phyloP scores from a whole-genome alignment of 2,329 filamentous ascomycete genomes.

The Phyllosticta citribraziliensis region DNA sequence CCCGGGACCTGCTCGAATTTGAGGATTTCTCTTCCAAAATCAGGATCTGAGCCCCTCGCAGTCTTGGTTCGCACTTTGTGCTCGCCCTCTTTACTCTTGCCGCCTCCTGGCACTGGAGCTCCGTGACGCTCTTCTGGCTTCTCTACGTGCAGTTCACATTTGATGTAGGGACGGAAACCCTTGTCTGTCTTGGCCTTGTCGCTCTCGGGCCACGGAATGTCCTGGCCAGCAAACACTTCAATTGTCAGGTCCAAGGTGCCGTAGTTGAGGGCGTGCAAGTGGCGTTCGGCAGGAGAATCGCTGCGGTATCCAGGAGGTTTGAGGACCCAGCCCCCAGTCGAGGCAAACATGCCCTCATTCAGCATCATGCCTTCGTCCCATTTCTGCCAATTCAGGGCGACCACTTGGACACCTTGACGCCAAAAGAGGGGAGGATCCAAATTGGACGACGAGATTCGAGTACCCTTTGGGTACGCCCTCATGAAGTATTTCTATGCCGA shows the following conservation, averaged over 20 bases:
- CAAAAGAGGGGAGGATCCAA: constrained; percentile 77
- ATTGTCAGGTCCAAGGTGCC: constrained; percentile 58
- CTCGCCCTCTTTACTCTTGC: constrained; percentile 44
- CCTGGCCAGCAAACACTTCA: constrained; percentile 66
- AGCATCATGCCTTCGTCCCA: constrained; percentile 93
- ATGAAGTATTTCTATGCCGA: constrained; percentile 55
- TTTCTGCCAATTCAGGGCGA: constrained; percentile 89
- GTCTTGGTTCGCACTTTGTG: constrained; percentile 38
- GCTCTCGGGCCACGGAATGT: constrained; percentile 57
- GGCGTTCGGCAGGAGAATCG: constrained; percentile 23
- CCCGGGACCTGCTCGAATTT: constrained; percentile 33
- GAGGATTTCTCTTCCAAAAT: constrained; percentile 36
- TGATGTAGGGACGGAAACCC: constrained; percentile 64
- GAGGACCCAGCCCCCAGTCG: constrained; percentile 71
- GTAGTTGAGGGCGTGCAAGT: constrained; percentile 39
- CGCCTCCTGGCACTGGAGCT: constrained; percentile 34
- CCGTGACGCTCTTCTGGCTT: constrained; percentile 42
- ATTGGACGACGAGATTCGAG: constrained; percentile 76
- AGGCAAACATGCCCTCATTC: constrained; percentile 84
- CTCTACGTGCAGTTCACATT: constrained; percentile 73
- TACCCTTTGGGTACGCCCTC: constrained; percentile 77
- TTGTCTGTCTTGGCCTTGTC: constrained; percentile 30
- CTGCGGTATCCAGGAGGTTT: constrained; percentile 68
- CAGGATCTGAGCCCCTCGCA: constrained; percentile 33
- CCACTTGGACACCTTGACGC: constrained; percentile 81